Evolutionary conservation across 768 basidiomycete genomes (phyloP), one percentile per base, ranked within the genome.

Genomic region (Amanita subjunquillea): DNA sequence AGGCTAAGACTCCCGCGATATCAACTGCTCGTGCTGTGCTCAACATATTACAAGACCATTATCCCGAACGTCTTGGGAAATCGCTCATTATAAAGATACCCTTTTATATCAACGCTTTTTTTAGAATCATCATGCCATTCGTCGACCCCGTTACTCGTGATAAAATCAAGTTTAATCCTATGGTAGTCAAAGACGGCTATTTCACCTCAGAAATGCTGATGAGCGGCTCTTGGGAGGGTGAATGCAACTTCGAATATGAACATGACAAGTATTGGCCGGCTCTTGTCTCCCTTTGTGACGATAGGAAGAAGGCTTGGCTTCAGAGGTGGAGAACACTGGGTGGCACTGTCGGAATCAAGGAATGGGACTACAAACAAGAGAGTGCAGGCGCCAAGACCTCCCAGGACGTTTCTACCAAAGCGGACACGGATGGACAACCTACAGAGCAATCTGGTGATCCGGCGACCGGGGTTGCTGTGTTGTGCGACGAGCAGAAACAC

Each of bases 1-100:
- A 76, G 62, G 79, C 76, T 34, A 90, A 87, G 66, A 78, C 69
- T 39, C 71, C 76, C 2, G 66, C 72, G 9, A 58, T 78, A 6
- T 56, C 65, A 39, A 72, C 71, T 9, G 62, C 76, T 7, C 67
- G 72, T 5, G 59, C 74, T 6, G 75, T 80, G 10, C 72, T 85
- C 50, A 66, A 74, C 63, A 85, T 89, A 58, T 72, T 91, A 12
- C 89, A 91, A 60, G 76, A 80, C 22, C 88, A 92, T 62, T 92
- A 91, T 59, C 90, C 90, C 0, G 92, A 95, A 64, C 81, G 92
- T 3, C 80, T 95, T 32, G 90, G 88, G 23, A 62, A 72, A 10
- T 78, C 89, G 1, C 66, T 90, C 40, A 79, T 91, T 60, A 72
- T 84, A 54, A 87, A 92, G 59, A 75, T 92, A n/a, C 91, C 91